phyloP scores from a whole-genome alignment of 352 stramenopile genomes.

The Pythium grandisporangium region DNA sequence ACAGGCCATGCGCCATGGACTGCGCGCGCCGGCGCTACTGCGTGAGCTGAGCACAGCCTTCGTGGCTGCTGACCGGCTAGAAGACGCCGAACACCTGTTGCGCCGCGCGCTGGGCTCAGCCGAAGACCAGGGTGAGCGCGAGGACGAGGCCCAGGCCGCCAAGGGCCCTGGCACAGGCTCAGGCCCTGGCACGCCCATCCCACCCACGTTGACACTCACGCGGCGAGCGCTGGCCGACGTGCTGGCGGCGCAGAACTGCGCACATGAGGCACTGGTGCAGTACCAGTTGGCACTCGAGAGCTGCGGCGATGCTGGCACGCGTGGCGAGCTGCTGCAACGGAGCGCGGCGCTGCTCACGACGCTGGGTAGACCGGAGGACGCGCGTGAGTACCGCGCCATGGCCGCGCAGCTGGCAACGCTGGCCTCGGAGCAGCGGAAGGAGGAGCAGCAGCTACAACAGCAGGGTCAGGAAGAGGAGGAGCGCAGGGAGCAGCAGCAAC shows the following conservation, averaged over 20 bases:
- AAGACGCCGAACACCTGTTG: slow-evolving; percentile 60
- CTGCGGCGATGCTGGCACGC: slow-evolving; percentile 24
- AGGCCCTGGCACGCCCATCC: too few relatives aligned
- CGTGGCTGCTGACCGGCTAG: slow-evolving; percentile 64
- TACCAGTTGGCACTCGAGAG: slow-evolving; percentile 55
- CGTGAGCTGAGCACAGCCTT: slow-evolving; percentile 78
- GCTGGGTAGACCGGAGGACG: slow-evolving; percentile 58
- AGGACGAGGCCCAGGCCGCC: too few relatives aligned
- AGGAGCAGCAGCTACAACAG: too few relatives aligned
- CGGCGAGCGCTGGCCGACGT: slow-evolving; percentile 74
- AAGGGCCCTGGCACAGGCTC: too few relatives aligned
- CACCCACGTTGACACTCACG: slow-evolving; percentile 68
- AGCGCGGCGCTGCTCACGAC: slow-evolving; percentile 59
- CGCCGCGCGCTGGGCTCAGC: slow-evolving; percentile 49
- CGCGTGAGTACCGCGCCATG: slow-evolving; percentile 55
- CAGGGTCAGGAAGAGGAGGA: too few relatives aligned
- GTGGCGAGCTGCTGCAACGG: slow-evolving; percentile 40
- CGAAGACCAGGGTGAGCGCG: too few relatives aligned
- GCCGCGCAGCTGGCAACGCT: slow-evolving; percentile 21
- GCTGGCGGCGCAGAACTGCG: slow-evolving; percentile 68
- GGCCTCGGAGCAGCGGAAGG: too few relatives aligned
- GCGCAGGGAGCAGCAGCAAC: too few relatives aligned
- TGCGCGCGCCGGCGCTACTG: slow-evolving; percentile 53
- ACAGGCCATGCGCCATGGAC: slow-evolving; percentile 49
- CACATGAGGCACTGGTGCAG: slow-evolving; percentile 56